phyloP scores from a whole-genome alignment of 78 protist genomes.

The Dictyostelium firmibasis region DNA sequence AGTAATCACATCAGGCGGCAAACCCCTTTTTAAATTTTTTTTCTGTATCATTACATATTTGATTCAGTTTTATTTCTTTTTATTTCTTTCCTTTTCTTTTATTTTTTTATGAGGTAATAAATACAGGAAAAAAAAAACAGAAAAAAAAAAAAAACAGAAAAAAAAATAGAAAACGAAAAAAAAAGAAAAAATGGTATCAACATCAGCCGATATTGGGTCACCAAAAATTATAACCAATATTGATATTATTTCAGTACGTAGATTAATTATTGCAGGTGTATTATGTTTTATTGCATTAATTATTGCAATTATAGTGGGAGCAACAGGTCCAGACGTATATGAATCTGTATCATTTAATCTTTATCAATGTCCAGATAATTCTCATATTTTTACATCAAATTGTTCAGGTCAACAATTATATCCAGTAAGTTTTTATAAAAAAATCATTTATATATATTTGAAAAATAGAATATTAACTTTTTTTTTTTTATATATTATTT shows the following conservation, averaged over 20 bases:
- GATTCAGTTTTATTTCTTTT: too few relatives aligned
- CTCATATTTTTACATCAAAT: not conserved
- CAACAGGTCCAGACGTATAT: constrained; percentile 55
- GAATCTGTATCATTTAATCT: not conserved
- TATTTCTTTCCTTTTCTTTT: not conserved
- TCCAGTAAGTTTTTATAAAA: not conserved
- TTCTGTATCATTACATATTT: too few relatives aligned
- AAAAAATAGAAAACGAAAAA: not conserved
- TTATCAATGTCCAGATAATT: constrained; percentile 19
- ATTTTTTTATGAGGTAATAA: not conserved
- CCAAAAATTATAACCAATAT: constrained; percentile 17
- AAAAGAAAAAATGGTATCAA: not conserved
- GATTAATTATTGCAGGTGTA: constrained; percentile 24
- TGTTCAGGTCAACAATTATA: constrained; percentile 43
- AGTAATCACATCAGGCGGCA: not conserved
- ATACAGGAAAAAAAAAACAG: not conserved
- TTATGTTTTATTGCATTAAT: not conserved
- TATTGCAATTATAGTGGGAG: constrained; percentile 63
- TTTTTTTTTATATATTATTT: not conserved
- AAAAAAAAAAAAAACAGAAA: not conserved
- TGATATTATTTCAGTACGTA: constrained; percentile 20
- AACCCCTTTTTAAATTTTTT: too few relatives aligned
- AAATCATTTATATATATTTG: too few relatives aligned
- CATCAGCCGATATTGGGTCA: constrained; percentile 11
- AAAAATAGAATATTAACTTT: not conserved